Evolutionary conservation across 805 yeast genomes (phyloP).

Genomic region (Candida qinlingensis): DNA sequence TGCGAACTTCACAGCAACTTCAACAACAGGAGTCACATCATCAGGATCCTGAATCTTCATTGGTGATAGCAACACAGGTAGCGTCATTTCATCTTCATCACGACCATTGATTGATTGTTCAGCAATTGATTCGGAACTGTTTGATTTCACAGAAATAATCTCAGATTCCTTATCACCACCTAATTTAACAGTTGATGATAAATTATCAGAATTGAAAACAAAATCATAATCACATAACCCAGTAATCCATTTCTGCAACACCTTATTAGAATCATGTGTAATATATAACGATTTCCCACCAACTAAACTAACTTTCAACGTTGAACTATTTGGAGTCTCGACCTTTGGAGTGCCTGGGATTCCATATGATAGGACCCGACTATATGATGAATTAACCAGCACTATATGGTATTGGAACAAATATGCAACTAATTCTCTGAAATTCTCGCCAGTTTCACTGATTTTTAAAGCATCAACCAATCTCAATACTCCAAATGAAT

Average conservation of each 20-base stretch:
- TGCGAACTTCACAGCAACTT: slow-evolving; percentile 2
- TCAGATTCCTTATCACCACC: slow-evolving; percentile 5
- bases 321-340: slow-evolving; percentile 18
- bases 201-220: slow-evolving; percentile 23
- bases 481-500: slow-evolving; percentile 31
- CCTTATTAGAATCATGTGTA: slow-evolving; percentile 25
- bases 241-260: slow-evolving; percentile 37
- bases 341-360: slow-evolving; percentile 9
- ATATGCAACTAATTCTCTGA: slow-evolving; percentile 27
- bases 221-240: slow-evolving; percentile 31
- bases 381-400: slow-evolving; percentile 10
- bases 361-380: slow-evolving; percentile 4
- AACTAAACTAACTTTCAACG: slow-evolving; percentile 15
- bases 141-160: slow-evolving; percentile 13
- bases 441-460: slow-evolving; percentile 25
- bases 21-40: slow-evolving; percentile 8
- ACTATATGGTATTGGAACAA: slow-evolving; percentile 26
- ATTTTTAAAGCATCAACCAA: slow-evolving; percentile 30
- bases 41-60: slow-evolving; percentile 7
- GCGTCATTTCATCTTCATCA: slow-evolving; percentile 8
- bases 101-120: background rate
- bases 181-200: slow-evolving; percentile 29
- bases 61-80: slow-evolving; percentile 23
- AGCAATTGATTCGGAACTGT: background rate
- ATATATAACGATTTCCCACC: slow-evolving; percentile 20